These are phyloP conservation scores for Fusarium protoensiforme DNA, from an alignment of 2,329 filamentous ascomycete species.

Conservation along the genomic window DNA sequence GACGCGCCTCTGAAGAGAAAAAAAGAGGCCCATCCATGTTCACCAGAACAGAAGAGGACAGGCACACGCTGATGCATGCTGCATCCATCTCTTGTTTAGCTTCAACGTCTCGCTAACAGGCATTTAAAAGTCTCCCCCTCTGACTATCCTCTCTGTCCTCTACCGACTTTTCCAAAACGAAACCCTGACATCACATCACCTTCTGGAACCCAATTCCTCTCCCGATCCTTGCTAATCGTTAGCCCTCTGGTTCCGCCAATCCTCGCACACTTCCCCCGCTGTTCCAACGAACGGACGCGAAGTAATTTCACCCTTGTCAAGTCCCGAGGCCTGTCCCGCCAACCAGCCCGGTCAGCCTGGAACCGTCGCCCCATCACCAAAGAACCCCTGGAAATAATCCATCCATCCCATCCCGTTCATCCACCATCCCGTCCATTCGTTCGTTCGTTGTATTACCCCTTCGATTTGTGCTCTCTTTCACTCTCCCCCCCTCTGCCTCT, in stretches of 20 bases:
- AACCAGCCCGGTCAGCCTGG: conserved; percentile 26
- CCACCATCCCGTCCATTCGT: not conserved
- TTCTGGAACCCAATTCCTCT: conserved; percentile 7
- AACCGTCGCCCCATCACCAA: conserved; percentile 39
- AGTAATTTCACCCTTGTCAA: conserved; percentile 43
- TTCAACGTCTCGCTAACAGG: conserved; percentile 10
- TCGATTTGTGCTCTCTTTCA: conserved; percentile 20
- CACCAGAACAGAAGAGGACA: not conserved
- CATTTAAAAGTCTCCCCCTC: conserved; percentile 14
- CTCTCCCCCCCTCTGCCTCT: conserved; percentile 2
- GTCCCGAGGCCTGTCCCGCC: conserved; percentile 33
- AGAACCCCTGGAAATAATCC: conserved; percentile 42
- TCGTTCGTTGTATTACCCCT: conserved; percentile 34
- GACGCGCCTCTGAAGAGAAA: not conserved
- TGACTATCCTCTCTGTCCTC: not conserved
- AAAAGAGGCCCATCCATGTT: not conserved
- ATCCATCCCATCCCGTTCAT: conserved; percentile 19
- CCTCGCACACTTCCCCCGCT: conserved; percentile 16
- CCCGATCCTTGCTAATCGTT: conserved; percentile 16
- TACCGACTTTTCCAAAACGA: not conserved
- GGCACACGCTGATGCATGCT: not conserved
- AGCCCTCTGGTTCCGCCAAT: not conserved
- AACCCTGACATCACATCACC: conserved; percentile 10
- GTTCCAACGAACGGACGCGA: conserved; percentile 21
- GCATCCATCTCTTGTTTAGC: conserved; percentile 8